Evolutionary conservation across 768 basidiomycete genomes (phyloP).

Genomic region (Kwoniella bestiolae): DNA sequence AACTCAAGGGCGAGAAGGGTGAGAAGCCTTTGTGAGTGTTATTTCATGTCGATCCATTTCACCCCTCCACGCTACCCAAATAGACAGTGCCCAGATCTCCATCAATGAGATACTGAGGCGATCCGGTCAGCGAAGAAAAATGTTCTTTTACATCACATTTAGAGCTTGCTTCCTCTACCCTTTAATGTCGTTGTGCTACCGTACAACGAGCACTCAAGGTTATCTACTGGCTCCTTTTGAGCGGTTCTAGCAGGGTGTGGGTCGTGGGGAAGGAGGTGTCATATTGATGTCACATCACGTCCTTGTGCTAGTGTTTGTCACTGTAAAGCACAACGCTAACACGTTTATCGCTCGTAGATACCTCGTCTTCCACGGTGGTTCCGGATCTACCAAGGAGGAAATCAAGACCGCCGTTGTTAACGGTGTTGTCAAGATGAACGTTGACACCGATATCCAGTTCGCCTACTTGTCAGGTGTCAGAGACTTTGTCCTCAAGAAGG

Average conservation of each 20-base stretch:
- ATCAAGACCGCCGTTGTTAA: slow-evolving; percentile 86
- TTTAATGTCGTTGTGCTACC: slow-evolving; percentile 21
- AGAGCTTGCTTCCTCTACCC: slow-evolving; percentile 52
- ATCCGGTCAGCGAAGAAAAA: slow-evolving; percentile 54
- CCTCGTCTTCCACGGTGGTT: slow-evolving; percentile 99
- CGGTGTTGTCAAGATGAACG: slow-evolving; percentile 99
- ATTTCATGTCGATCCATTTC: neutral
- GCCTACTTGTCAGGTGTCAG: slow-evolving; percentile 86
- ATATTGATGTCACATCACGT: slow-evolving; percentile 46
- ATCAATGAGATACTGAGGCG: slow-evolving; percentile 49
- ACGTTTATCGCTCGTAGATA: slow-evolving; percentile 63
- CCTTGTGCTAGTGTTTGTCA: neutral
- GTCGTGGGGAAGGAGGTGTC: slow-evolving; percentile 54
- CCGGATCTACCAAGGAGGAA: slow-evolving; percentile 94
- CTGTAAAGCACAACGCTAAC: neutral
- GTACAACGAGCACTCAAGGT: slow-evolving; percentile 16
- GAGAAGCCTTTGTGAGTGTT: slow-evolving; percentile 78
- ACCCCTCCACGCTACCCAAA: slow-evolving; percentile 47
- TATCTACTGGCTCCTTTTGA: slow-evolving; percentile 34
- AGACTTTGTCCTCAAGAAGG: slow-evolving; percentile 85
- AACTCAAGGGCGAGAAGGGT: slow-evolving; percentile 65
- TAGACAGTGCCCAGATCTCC: slow-evolving; percentile 54
- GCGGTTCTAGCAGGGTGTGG: slow-evolving; percentile 25
- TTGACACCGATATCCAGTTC: slow-evolving; percentile 72
- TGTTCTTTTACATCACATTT: slow-evolving; percentile 35